Evolutionary conservation across 1,139 yeast genomes (phyloP), one percentile per base, ranked within the genome.

Genomic region (Geotrichum histeridarum): DNA sequence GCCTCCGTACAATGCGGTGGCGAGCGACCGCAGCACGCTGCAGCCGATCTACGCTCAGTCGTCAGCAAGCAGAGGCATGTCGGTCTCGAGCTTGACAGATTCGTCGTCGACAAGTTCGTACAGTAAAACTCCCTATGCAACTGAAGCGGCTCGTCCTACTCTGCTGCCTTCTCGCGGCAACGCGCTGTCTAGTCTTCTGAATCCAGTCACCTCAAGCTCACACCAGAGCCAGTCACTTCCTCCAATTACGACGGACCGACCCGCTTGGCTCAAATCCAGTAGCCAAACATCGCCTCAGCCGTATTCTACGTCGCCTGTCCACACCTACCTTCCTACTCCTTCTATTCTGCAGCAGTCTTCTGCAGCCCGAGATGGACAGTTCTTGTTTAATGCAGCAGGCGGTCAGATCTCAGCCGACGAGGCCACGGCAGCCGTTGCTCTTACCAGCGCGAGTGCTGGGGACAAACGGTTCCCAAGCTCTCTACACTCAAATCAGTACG

Each of bases 171-270:
- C 37, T 9, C 50, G 50, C n/a, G 36, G 39, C 4, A 52, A 42
- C 22, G 47, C 51, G n/a, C 46, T 52, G 30, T 47, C 54, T n/a
- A 47, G 48, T 33, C 33, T 52, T 14, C 35, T 52, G 22, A 52
- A 52, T n/a, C 54, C 54, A 12, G 38, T 48, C 9, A 22, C 42
- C 2, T 35, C 46, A 12, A 39, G 46, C 42, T 36, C 48, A 8
- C 35, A 27, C 15, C 44, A 14, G 8, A 15, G 14, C 14, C 35
- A 35, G 12, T 31, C 41, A 17, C 42, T 50, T 11, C 33, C 33
- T n/a, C 27, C 33, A 37, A 39, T 30, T 18, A 8, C 39, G 27
- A 8, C 15, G 12, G 39, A 31, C 11, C 18, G 44, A 30, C 15
- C 51, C 2, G 22, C 45, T n/a, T 42, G 32, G 48, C 33, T 35